A percentile compares a stretch with the other conserved stretches of the same genome.
Evolutionary conservation across 257 asterid genomes (phyloP).

Genomic region (Ajuga chamaepitys): DNA sequence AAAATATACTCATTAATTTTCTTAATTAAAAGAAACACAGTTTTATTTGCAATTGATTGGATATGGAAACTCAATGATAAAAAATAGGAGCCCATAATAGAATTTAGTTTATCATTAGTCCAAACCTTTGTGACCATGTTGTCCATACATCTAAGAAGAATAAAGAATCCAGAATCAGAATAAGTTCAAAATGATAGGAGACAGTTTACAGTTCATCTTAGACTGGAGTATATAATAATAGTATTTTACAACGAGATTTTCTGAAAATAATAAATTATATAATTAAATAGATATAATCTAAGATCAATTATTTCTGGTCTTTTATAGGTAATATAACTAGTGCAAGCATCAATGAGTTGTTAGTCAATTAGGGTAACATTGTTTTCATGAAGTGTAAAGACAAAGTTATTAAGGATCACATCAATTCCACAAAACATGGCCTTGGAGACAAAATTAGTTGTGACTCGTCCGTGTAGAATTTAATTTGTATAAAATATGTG

Average conservation of each 20-base stretch:
- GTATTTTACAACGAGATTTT: too few species aligned
- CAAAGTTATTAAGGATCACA: not conserved
- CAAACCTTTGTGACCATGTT: not conserved
- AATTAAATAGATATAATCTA: too few species aligned
- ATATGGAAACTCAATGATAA: not conserved
- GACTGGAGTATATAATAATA: not conserved
- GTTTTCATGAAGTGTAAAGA: not conserved
- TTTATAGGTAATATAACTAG: too few species aligned
- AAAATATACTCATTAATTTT: too few species aligned
- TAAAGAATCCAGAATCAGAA: constrained; percentile 3
- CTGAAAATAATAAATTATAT: too few species aligned
- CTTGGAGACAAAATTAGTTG: not conserved
- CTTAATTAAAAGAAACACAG: too few species aligned
- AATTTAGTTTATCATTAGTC: not conserved
- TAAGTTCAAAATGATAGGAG: not conserved
- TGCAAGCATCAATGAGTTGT: not conserved
- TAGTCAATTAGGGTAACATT: not conserved
- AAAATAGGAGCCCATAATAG: too few species aligned
- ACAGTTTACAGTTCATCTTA: not conserved
- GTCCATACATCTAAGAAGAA: constrained; percentile 11
- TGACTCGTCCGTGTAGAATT: not conserved
- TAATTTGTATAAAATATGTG: not conserved
- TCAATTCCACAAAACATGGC: not conserved
- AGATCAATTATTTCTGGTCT: too few species aligned
- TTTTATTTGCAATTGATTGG: constrained; percentile 3